Evolutionary conservation across 495 filamentous ascomycete genomes (phyloP).

Genomic region (Chaetomium cochliodes): DNA sequence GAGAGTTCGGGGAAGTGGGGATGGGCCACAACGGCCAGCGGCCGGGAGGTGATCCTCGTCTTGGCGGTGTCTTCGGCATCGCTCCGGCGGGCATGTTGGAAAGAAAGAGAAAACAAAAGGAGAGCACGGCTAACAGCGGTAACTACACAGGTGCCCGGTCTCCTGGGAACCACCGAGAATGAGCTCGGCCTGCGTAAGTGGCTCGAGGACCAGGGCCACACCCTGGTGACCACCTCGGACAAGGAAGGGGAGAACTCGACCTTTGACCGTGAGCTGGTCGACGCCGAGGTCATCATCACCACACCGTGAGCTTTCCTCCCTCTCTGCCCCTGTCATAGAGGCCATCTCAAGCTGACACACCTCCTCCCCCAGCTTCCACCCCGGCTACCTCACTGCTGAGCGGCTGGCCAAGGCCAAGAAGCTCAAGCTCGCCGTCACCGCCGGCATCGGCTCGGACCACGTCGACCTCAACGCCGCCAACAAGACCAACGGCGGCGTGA

Average conservation of each 20-base stretch:
- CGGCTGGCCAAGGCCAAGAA: conserved; percentile 98
- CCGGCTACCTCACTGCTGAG: conserved; percentile 94
- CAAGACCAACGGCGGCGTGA: conserved; percentile 96
- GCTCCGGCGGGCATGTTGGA: background rate
- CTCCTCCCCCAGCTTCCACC: conserved; percentile 74
- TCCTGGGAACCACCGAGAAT: conserved; percentile 96
- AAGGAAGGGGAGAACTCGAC: conserved; percentile 90
- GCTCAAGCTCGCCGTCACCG: conserved; percentile 92
- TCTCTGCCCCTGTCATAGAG: too few species aligned
- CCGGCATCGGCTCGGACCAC: conserved; percentile 97
- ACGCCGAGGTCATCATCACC: conserved; percentile 98
- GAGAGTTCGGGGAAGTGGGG: conserved; percentile 23
- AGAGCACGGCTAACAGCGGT: background rate
- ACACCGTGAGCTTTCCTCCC: conserved; percentile 84
- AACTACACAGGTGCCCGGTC: conserved; percentile 62
- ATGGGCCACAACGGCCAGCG: background rate
- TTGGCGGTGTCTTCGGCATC: conserved; percentile 13
- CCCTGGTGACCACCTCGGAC: conserved; percentile 92
- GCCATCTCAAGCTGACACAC: too few species aligned
- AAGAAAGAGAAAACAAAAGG: background rate
- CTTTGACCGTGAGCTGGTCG: conserved; percentile 92
- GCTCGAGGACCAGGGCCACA: conserved; percentile 95
- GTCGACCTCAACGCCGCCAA: conserved; percentile 96
- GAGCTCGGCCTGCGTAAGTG: conserved; percentile 95
- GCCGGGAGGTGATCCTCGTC: background rate